Base-by-base conservation (phyloP, 148 eudicot genomes). In the Polygonum maritimum region DNA sequence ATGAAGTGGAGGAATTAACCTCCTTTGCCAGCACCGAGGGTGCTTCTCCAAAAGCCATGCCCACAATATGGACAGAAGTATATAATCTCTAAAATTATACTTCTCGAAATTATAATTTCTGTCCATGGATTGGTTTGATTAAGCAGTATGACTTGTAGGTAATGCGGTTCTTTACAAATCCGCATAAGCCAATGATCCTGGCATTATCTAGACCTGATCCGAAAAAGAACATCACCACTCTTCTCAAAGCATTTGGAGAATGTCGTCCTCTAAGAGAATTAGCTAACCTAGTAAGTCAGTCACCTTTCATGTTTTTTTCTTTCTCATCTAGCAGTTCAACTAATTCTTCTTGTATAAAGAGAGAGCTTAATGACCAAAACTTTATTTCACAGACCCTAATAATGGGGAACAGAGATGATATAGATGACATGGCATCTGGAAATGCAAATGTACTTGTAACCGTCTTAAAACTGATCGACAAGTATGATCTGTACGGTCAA, bases 201-300 rank as follows among this genome's bases (percentile, higher is more conserved):
- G 92, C 95, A 6, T 78, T 90, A 71, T 90, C 95, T 49, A 87
- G 92, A 77, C 95, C 95, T 0, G 95, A 90, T 80, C 95, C 92
- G 1, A 90, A 90, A 74, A 90, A 90, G 83, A 90, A 90, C 73
- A 77, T 90, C n/a, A 90, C 92, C 74, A 90, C 95, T 35, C 89
- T 90, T 22, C 60, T 90, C 69, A 90, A 84, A 82, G 95, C 95
- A 22, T 88, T 90, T 82, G 92, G 95, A 76, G 95, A 90, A 82
- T 88, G 92, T 69, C 92, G 89, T 18, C 80, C 92, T 19, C 69
- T 90, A 48, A 81, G 92, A 79, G 95, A 90, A 76, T 88, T 90
- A 41, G 90, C 95, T 71, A 90, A 90, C 82, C 90, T 90, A 79
- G 92, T 90, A 84, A 80, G 87, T 69, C 75, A 49, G 86, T 69